Conservation (phyloP, 768 basidiomycete genomes). For the Pleurotus tuoliensis region DNA sequence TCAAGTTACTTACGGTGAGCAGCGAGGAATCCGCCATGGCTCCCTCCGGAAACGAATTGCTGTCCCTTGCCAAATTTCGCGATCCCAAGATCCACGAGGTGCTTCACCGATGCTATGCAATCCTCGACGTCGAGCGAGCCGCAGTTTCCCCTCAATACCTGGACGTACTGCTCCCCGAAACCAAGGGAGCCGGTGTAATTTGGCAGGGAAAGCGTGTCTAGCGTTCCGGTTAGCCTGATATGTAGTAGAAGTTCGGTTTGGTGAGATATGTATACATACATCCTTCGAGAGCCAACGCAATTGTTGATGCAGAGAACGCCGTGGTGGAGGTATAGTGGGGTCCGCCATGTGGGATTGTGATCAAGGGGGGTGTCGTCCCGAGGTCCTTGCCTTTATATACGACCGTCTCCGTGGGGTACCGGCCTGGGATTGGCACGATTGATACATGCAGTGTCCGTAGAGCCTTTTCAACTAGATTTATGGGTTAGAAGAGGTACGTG, state of each 20-base stretch:
- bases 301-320: constrained; percentile 38
- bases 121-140: constrained; percentile 66
- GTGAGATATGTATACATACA: constrained; percentile 38
- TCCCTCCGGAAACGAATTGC: constrained; percentile 59
- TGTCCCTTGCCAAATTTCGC: constrained; percentile 45
- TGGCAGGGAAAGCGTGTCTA: constrained; percentile 56
- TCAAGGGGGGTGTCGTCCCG: constrained; percentile 34
- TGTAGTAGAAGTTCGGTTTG: not conserved
- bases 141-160: constrained; percentile 50
- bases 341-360: constrained; percentile 60
- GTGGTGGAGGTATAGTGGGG: constrained; percentile 51
- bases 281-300: constrained; percentile 52
- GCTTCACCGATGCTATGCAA: constrained; percentile 49
- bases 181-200: constrained; percentile 71
- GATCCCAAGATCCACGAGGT: constrained; percentile 48
- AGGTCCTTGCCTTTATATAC: constrained; percentile 33
- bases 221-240: not conserved
- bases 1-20: constrained; percentile 39
- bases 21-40: constrained; percentile 66
- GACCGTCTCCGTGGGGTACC: constrained; percentile 51
- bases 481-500: not conserved
- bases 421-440: constrained; percentile 46
- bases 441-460: constrained; percentile 37
- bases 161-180: constrained; percentile 59
- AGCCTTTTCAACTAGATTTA: constrained; percentile 33